Evolutionary conservation across 495 filamentous ascomycete species (phyloP).

Genomic region (Aspergillus panamensis): DNA sequence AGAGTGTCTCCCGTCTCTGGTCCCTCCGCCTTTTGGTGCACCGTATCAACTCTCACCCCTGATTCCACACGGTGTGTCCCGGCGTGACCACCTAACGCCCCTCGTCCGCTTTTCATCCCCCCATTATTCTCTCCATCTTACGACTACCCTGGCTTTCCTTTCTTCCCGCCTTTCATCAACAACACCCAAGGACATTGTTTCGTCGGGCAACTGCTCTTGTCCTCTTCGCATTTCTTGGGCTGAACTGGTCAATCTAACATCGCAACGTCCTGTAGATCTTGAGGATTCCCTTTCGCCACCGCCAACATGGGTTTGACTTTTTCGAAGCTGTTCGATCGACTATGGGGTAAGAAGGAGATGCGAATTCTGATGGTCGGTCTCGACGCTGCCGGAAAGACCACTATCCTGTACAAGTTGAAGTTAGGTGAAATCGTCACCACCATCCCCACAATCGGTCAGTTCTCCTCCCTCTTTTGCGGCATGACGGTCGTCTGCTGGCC

Average conservation of each 20-base stretch:
- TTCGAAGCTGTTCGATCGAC: constrained; percentile 88
- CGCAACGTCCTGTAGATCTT: constrained; percentile 27
- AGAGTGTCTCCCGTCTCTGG: constrained; percentile 5
- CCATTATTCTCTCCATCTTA: constrained; percentile 16
- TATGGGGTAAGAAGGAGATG: constrained; percentile 99
- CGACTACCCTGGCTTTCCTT: constrained; percentile 8
- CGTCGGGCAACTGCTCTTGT: constrained; percentile 2
- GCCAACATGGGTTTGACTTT: constrained; percentile 91
- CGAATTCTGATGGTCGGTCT: constrained; percentile 99
- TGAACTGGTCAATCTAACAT: constrained; percentile 24
- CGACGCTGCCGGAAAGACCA: constrained; percentile 99
- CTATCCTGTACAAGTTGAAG: constrained; percentile 99
- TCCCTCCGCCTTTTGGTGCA: constrained; percentile 9
- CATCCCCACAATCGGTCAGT: constrained; percentile 98
- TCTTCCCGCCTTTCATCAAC: constrained; percentile 5
- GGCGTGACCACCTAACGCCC: constrained; percentile 27
- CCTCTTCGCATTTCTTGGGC: constrained; percentile 6
- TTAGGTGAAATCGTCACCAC: constrained; percentile 99
- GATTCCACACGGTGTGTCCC: constrained; percentile 23
- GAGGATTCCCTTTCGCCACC: constrained; percentile 35
- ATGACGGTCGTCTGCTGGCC: background rate
- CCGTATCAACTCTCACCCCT: constrained; percentile 22
- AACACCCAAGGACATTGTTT: background rate
- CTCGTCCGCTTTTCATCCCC: constrained; percentile 25
- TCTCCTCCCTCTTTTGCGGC: constrained; percentile 13